A percentile compares a stretch with the other conserved stretches of the same genome.
Evolutionary conservation across 2,329 filamentous ascomycete species (phyloP).

Genomic region (Rhexocercosporidium sp.): DNA sequence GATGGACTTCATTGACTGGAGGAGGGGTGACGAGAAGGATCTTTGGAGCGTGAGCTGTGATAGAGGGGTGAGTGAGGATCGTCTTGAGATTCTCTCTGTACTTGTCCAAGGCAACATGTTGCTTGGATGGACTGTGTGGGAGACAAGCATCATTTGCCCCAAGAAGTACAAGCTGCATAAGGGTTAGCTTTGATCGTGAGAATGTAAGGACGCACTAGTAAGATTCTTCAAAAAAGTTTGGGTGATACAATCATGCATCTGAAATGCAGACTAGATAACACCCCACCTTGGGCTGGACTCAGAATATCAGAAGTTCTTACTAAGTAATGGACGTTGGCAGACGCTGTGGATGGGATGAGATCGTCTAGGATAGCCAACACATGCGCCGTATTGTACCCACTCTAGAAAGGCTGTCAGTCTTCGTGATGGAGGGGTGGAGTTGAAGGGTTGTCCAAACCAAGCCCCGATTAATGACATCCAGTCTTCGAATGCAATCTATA

Average conservation of each 20-base stretch:
- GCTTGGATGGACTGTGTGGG: constrained; percentile 63
- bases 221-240: not conserved
- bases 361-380: constrained; percentile 70
- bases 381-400: constrained; percentile 83
- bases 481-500: constrained; percentile 73
- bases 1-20: constrained; percentile 67
- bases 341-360: constrained; percentile 70
- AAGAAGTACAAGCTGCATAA: constrained; percentile 64
- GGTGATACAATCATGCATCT: not conserved
- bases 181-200: constrained; percentile 5
- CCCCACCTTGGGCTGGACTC: not conserved
- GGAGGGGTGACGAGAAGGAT: constrained; percentile 83
- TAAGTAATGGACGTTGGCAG: constrained; percentile 69
- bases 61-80: constrained; percentile 74
- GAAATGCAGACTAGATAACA: not conserved
- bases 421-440: constrained; percentile 19
- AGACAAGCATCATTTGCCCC: constrained; percentile 90
- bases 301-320: constrained; percentile 49
- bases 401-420: constrained; percentile 17
- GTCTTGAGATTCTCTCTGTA: constrained; percentile 75
- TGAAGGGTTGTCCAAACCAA: constrained; percentile 56
- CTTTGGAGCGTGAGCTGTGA: constrained; percentile 72
- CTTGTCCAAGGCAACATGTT: constrained; percentile 77
- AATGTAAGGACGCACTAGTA: not conserved
- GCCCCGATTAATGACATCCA: constrained; percentile 89